phyloP scores from a whole-genome alignment of 257 asterid species.

The Capsicum baccatum region DNA sequence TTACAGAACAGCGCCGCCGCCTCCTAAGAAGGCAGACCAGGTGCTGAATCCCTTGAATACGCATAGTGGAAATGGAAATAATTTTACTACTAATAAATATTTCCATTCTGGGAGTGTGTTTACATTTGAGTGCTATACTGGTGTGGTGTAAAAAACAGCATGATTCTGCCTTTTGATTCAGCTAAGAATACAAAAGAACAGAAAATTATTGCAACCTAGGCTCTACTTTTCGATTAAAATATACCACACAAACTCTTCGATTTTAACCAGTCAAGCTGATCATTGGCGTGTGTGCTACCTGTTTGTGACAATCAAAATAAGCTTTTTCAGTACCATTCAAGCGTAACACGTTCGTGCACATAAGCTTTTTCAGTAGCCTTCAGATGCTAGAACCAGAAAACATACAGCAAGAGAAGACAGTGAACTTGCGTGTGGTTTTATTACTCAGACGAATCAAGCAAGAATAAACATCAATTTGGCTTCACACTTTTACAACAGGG shows the following conservation, averaged over 20 bases:
- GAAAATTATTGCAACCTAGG: not conserved
- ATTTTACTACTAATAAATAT: conserved; percentile 1
- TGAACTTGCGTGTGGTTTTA: not conserved
- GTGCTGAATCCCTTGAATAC: not conserved
- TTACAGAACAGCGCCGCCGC: not conserved
- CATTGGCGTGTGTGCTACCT: not conserved
- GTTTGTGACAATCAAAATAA: not conserved
- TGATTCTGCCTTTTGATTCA: not conserved
- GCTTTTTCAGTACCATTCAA: not conserved
- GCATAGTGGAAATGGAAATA: not conserved
- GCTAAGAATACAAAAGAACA: not conserved
- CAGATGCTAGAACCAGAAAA: not conserved
- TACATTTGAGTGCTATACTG: not conserved
- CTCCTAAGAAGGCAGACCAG: not conserved
- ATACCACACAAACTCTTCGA: not conserved
- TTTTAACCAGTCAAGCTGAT: not conserved
- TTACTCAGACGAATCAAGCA: conserved; percentile 1
- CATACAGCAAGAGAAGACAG: not conserved
- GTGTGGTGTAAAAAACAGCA: not conserved
- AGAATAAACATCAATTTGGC: conserved; percentile 20
- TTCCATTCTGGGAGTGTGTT: not conserved
- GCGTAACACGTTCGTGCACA: not conserved
- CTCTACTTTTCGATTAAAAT: not conserved
- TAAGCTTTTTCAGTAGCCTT: not conserved
- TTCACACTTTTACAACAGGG: conserved; percentile 5